phyloP scores from a whole-genome alignment of 148 eudicot genomes.

The Vaccinium myrtillus region DNA sequence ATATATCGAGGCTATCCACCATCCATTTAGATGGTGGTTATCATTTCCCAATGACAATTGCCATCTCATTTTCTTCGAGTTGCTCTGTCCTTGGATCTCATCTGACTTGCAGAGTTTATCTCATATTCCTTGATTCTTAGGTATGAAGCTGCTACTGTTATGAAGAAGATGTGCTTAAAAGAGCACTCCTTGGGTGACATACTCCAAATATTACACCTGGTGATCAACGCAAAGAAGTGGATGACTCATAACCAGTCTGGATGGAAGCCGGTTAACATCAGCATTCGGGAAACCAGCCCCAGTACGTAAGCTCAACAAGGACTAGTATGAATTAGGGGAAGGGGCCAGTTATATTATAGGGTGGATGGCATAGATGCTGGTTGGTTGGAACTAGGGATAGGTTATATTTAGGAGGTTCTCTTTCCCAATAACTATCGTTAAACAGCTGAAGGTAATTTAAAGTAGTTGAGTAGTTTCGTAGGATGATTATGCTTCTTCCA shows the following conservation, averaged over 20 bases:
- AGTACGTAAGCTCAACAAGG: slow-evolving; percentile 16
- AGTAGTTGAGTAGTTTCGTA: not conserved
- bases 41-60: not conserved
- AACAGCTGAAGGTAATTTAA: not conserved
- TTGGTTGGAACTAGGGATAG: slow-evolving; percentile 12
- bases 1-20: not conserved
- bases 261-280: slow-evolving; percentile 78
- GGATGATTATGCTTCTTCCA: not conserved
- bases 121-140: slow-evolving; percentile 29
- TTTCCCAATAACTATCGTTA: slow-evolving; percentile 9
- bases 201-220: slow-evolving; percentile 67
- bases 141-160: slow-evolving; percentile 77
- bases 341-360: not conserved
- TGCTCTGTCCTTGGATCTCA: not conserved
- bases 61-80: slow-evolving; percentile 9
- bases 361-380: not conserved
- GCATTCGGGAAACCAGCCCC: slow-evolving; percentile 45
- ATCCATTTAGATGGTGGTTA: not conserved
- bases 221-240: slow-evolving; percentile 61
- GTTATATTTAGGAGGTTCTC: not conserved
- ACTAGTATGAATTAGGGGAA: not conserved
- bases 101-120: slow-evolving; percentile 3
- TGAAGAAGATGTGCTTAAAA: slow-evolving; percentile 65
- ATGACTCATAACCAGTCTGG: slow-evolving; percentile 61
- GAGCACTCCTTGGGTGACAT: slow-evolving; percentile 64